A percentile compares a stretch with the other conserved stretches of the same genome.
phyloP scores from a whole-genome alignment of 371 early-diverging fungal genomes.

The Mortierella sp. region DNA sequence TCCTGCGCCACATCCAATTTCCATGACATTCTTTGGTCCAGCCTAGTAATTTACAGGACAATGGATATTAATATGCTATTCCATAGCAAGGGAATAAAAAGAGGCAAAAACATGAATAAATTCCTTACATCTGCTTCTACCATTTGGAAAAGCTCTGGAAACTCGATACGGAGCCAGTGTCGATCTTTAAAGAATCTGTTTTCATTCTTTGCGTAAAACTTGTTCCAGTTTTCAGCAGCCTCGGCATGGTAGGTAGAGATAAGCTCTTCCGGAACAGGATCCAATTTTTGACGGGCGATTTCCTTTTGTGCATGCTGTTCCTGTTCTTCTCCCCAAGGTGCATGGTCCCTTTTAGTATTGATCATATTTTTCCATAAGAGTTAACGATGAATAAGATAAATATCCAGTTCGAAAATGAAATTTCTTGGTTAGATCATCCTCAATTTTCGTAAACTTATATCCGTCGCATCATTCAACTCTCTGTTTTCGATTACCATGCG shows the following conservation, averaged over 20 bases:
- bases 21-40: constrained; percentile 66
- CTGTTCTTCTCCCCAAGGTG: constrained; percentile 83
- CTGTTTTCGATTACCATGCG: constrained; percentile 75
- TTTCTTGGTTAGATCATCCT: no score
- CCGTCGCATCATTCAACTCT: not conserved
- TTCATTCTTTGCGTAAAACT: constrained; percentile 92
- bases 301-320: constrained; percentile 58
- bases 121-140: constrained; percentile 40
- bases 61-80: no score
- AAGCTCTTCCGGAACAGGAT: constrained; percentile 37
- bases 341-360: constrained; percentile 77
- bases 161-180: constrained; percentile 97
- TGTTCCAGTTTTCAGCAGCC: constrained; percentile 66
- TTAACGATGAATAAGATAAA: not conserved
- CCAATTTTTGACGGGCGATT: constrained; percentile 36
- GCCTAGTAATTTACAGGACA: constrained; percentile 20
- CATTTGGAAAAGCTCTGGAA: constrained; percentile 79
- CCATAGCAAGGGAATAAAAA: no score
- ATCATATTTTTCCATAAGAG: constrained; percentile 2
- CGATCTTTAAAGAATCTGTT: constrained; percentile 96
- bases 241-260: constrained; percentile 49
- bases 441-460: not conserved
- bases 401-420: no score
- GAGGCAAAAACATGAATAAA: not conserved
- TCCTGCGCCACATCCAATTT: constrained; percentile 97